Conservation (phyloP, 805 yeast species). For the Nakazawaea populi region DNA sequence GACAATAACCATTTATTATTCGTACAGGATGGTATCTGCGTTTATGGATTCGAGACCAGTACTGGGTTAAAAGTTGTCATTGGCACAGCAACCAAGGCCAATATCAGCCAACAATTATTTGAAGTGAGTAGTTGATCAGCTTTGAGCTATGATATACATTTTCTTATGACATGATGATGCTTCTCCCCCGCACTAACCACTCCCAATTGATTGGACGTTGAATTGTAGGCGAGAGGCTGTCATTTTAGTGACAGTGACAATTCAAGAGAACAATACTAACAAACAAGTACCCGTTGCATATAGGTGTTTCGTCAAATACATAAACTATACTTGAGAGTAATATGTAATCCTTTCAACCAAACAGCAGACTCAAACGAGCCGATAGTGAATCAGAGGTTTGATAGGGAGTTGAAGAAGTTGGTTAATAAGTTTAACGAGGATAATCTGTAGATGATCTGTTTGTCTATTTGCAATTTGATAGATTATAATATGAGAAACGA, state of each 20-base stretch:
- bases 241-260: too few species aligned
- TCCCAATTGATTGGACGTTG: too few species aligned
- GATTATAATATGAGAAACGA: not conserved
- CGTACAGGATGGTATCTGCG: slow-evolving; percentile 60
- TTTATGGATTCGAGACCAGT: slow-evolving; percentile 64
- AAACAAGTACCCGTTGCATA: not conserved
- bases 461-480: not conserved
- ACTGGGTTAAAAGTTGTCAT: slow-evolving; percentile 63
- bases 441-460: not conserved
- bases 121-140: slow-evolving; percentile 14
- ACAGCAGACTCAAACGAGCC: slow-evolving; percentile 20
- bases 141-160: not conserved
- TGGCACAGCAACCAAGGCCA: slow-evolving; percentile 38
- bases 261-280: too few species aligned
- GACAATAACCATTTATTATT: slow-evolving; percentile 43
- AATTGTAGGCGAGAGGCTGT: too few species aligned
- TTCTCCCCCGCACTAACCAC: too few species aligned
- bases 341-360: slow-evolving; percentile 59
- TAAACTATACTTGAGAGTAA: slow-evolving; percentile 45
- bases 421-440: slow-evolving; percentile 1
- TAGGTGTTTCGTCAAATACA: slow-evolving; percentile 38
- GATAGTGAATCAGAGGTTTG: slow-evolving; percentile 25
- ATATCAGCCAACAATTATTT: slow-evolving; percentile 17
- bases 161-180: too few species aligned
- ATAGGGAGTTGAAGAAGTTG: slow-evolving; percentile 16